phyloP scores from a whole-genome alignment of 1,284 basidiomycete species.

The Cutaneotrichosporon curvatum region DNA sequence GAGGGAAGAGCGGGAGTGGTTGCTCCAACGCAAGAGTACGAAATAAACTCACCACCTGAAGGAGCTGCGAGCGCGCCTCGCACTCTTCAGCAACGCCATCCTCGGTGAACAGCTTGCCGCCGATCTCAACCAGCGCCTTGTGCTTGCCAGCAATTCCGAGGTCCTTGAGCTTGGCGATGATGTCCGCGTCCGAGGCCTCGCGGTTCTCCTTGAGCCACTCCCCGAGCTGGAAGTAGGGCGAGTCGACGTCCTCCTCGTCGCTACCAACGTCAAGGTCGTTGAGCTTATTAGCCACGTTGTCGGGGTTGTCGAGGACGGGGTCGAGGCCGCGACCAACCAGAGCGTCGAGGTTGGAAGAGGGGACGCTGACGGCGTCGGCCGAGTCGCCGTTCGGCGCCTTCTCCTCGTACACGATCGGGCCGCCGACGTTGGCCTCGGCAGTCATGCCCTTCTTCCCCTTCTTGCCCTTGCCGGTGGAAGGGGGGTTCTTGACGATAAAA shows the following conservation, averaged over 20 bases:
- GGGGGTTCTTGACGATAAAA: constrained; percentile 97
- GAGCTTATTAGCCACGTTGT: constrained; percentile 67
- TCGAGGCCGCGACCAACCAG: constrained; percentile 29
- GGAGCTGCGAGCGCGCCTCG: constrained; percentile 62
- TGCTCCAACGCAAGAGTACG: too few species aligned
- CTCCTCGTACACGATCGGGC: constrained; percentile 40
- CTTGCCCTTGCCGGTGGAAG: constrained; percentile 63
- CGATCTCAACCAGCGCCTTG: constrained; percentile 78
- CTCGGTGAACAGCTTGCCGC: constrained; percentile 73
- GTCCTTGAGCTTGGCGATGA: constrained; percentile 87
- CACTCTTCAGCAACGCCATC: constrained; percentile 65
- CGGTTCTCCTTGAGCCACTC: constrained; percentile 79
- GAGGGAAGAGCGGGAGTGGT: constrained; percentile 3
- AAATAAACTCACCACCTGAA: constrained; percentile 62
- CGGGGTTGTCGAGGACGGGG: constrained; percentile 34
- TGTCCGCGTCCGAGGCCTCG: constrained; percentile 48
- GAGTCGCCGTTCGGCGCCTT: constrained; percentile 29
- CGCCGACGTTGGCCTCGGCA: constrained; percentile 39
- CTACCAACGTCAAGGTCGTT: constrained; percentile 69
- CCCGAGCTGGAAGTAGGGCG: constrained; percentile 77
- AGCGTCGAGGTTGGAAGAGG: constrained; percentile 31
- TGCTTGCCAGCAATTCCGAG: constrained; percentile 93
- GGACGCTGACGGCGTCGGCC: constrained; percentile 12
- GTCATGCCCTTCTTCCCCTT: constrained; percentile 52
- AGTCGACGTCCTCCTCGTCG: constrained; percentile 78